Evolutionary conservation across 2,329 filamentous ascomycete genomes (phyloP).

Genomic region (Talaromyces amestolkiae): DNA sequence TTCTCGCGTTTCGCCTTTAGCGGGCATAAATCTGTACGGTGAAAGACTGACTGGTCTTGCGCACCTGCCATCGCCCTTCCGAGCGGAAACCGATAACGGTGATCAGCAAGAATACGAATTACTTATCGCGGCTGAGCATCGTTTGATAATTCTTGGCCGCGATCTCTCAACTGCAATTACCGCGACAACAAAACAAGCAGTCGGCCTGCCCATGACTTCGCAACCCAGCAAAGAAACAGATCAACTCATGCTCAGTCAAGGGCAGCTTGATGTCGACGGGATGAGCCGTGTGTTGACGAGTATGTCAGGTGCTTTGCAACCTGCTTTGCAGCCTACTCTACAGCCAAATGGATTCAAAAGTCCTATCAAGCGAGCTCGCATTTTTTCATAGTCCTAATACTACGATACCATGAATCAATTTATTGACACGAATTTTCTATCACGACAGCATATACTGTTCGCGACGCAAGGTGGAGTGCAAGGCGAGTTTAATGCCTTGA

Average conservation of each 20-base stretch:
- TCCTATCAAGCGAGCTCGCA: constrained; percentile 37
- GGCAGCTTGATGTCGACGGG: constrained; percentile 47
- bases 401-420: constrained; percentile 8
- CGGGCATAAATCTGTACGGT: constrained; percentile 40
- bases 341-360: constrained; percentile 32
- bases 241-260: constrained; percentile 41
- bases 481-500: constrained; percentile 53
- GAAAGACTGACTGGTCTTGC: constrained; percentile 40
- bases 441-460: constrained; percentile 27
- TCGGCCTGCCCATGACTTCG: constrained; percentile 19
- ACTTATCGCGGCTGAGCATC: constrained; percentile 42
- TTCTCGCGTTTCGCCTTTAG: constrained; percentile 39
- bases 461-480: constrained; percentile 54
- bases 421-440: too few relatives aligned
- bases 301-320: constrained; percentile 37
- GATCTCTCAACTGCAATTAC: constrained; percentile 2
- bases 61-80: constrained; percentile 34
- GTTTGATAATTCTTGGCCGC: constrained; percentile 37
- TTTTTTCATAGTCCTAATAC: constrained; percentile 32
- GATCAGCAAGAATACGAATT: constrained; percentile 36
- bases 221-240: constrained; percentile 33
- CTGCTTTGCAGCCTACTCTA: constrained; percentile 26
- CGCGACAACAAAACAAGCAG: not conserved
- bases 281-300: constrained; percentile 48
- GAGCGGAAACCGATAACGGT: constrained; percentile 24